Conservation (phyloP, 2,329 filamentous ascomycete genomes). For the Diaporthe helianthi region DNA sequence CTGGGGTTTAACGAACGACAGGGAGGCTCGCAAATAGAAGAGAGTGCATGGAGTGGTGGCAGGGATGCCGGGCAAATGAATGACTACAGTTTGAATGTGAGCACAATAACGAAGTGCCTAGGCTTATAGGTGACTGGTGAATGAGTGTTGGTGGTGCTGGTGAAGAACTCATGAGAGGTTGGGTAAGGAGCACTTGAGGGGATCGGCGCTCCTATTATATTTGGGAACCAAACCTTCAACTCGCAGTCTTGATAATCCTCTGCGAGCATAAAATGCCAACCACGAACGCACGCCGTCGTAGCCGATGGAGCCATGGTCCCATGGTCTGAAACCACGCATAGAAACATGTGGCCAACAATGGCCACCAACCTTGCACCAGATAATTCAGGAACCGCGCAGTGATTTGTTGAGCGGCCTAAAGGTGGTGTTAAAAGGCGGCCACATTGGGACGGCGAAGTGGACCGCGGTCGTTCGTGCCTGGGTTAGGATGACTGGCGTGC, state of each 20-base stretch:
- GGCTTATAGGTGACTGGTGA: background rate
- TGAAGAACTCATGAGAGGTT: background rate
- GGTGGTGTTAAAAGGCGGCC: background rate
- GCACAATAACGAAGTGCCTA: background rate
- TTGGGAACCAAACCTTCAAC: too few species aligned
- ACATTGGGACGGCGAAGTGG: slow-evolving; percentile 20
- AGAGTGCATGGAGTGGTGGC: background rate
- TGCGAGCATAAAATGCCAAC: background rate
- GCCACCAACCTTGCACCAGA: background rate
- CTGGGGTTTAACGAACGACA: background rate
- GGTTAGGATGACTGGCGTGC: background rate
- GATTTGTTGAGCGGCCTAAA: background rate
- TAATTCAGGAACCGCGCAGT: background rate
- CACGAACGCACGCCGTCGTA: background rate
- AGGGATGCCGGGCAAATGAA: background rate
- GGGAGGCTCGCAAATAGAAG: background rate
- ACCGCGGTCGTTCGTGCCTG: background rate
- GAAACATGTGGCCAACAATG: background rate
- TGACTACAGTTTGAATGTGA: background rate
- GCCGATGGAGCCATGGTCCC: background rate
- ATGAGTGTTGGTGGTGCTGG: slow-evolving; percentile 5
- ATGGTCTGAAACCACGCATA: slow-evolving; percentile 13
- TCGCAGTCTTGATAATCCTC: background rate
- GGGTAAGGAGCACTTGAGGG: too few species aligned
- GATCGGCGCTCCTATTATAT: slow-evolving; percentile 14